Percentiles rank a stretch among this genome's conserved stretches.
These are phyloP conservation scores for Scedosporium apiospermum DNA, from an alignment of 2,329 filamentous ascomycete species.

Conservation along the genomic window DNA sequence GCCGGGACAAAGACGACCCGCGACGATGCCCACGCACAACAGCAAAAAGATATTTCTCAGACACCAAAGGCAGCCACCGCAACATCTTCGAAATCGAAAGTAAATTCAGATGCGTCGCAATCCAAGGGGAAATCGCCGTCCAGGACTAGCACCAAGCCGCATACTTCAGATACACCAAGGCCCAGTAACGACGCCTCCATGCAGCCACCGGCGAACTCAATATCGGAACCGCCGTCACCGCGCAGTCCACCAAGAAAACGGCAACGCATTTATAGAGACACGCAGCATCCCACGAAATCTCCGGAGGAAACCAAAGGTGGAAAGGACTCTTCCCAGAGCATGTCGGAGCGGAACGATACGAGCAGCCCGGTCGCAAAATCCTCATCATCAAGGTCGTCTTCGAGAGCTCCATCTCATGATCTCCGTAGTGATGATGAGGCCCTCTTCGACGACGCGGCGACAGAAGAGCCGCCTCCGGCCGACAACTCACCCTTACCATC, in stretches of 20 bases:
- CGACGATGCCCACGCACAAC: not conserved
- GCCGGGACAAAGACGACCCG: not conserved
- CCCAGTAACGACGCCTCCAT: not conserved
- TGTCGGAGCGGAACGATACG: not conserved
- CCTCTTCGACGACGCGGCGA: not conserved
- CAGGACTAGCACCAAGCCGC: not conserved
- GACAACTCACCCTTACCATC: not conserved
- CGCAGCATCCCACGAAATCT: not conserved
- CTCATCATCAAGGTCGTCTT: not conserved
- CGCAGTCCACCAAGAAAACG: not conserved
- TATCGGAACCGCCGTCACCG: not conserved
- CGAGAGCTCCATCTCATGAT: not conserved
- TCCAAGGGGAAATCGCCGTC: not conserved
- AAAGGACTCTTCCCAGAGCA: not conserved
- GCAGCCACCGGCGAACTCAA: not conserved
- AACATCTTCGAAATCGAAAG: not conserved
- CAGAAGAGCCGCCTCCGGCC: not conserved
- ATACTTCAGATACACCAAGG: not conserved
- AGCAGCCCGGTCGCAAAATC: not conserved
- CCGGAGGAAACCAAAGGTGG: not conserved
- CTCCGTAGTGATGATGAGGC: not conserved
- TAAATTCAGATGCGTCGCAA: not conserved
- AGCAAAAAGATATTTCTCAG: not conserved
- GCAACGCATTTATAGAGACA: not conserved
- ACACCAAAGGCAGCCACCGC: not conserved